Percentiles rank a stretch among this genome's conserved stretches.
phyloP scores from a whole-genome alignment of 805 yeast genomes.

The Babjeviella inositovora region DNA sequence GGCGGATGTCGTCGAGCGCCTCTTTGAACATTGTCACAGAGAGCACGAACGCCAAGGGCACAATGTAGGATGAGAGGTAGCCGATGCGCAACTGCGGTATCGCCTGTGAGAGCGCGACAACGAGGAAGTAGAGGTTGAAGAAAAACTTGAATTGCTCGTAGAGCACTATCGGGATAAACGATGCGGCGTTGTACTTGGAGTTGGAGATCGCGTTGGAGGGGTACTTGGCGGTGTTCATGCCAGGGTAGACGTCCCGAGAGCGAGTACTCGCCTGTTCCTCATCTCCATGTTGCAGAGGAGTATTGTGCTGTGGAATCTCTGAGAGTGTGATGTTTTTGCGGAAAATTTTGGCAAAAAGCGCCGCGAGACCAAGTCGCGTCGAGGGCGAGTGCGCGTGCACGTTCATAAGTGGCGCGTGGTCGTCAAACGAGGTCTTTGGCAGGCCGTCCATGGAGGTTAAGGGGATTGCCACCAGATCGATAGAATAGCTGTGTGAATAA shows the following conservation, averaged over 20 bases:
- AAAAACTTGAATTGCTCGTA: constrained; percentile 96
- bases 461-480: too few relatives aligned
- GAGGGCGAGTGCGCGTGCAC: too few relatives aligned
- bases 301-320: constrained; percentile 3
- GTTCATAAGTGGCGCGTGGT: too few relatives aligned
- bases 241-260: constrained; percentile 24
- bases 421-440: too few relatives aligned
- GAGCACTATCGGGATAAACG: constrained; percentile 77
- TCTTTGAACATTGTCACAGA: constrained; percentile 91
- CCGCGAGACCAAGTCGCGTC: not conserved
- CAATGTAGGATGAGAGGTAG: constrained; percentile 80
- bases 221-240: constrained; percentile 11
- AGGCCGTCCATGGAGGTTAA: too few relatives aligned
- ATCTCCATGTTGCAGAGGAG: constrained; percentile 1
- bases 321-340: not conserved
- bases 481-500: too few relatives aligned
- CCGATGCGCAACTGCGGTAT: constrained; percentile 87
- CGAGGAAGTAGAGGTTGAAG: constrained; percentile 78
- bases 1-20: constrained; percentile 83
- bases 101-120: constrained; percentile 89
- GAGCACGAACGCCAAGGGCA: constrained; percentile 86
- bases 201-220: constrained; percentile 77
- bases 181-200: constrained; percentile 81
- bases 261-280: constrained; percentile 10
- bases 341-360: not conserved